A percentile compares a stretch with the other conserved stretches of the same genome.
Conservation (phyloP, 805 yeast species). For the Phaffomyces antillensis region DNA sequence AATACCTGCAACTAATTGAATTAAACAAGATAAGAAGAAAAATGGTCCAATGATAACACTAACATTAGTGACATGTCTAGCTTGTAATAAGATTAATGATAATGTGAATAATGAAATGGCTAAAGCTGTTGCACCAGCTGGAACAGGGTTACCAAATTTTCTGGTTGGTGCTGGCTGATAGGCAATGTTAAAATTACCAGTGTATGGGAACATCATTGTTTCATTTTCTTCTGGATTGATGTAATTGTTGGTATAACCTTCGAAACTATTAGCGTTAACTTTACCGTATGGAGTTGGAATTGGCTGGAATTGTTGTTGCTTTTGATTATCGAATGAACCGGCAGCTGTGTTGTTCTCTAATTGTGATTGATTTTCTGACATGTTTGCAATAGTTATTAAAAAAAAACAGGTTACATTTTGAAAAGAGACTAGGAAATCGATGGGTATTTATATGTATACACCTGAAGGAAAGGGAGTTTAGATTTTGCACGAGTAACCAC, state of each 20-base stretch:
- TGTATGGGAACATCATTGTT: background rate
- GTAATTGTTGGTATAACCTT: background rate
- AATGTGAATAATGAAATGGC: background rate
- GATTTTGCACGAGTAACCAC: no score
- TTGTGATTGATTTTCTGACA: background rate
- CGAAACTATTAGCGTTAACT: background rate
- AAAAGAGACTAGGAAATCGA: no score
- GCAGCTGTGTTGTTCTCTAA: background rate
- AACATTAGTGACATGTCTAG: background rate
- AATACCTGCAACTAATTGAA: conserved; percentile 27
- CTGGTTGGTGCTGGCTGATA: background rate
- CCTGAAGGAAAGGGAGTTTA: no score
- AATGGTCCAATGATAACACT: background rate
- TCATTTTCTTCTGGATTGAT: background rate
- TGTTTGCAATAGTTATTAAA: background rate
- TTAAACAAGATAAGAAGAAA: background rate
- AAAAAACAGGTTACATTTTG: no score
- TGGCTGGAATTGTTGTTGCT: background rate
- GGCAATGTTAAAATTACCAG: background rate
- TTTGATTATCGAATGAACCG: background rate
- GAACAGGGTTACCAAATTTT: background rate
- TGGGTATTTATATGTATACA: no score
- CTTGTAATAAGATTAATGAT: background rate
- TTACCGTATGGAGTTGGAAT: background rate
- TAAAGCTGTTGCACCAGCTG: background rate